These are phyloP conservation scores for Naganishia vishniacii DNA, from an alignment of 768 basidiomycete genomes.

Conservation along the genomic window DNA sequence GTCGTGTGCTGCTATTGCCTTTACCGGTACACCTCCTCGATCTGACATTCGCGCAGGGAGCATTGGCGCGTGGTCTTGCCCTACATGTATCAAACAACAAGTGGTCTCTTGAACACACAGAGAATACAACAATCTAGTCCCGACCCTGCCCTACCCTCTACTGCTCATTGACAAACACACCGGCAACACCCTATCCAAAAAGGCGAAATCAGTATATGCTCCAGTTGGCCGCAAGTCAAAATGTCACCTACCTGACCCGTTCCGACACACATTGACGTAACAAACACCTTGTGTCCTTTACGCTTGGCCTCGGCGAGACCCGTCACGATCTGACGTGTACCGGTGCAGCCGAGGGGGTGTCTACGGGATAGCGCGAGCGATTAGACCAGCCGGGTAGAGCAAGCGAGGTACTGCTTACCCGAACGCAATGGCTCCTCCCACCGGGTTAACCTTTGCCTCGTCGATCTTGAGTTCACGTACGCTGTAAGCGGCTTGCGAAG, in stretches of 20 bases:
- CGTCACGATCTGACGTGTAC: constrained; percentile 80
- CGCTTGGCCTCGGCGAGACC: constrained; percentile 71
- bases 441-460: constrained; percentile 72
- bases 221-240: neutral
- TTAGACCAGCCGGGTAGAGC: neutral
- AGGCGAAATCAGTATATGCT: neutral
- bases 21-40: no score
- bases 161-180: constrained; percentile 26
- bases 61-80: no score
- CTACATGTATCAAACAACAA: no score
- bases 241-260: constrained; percentile 62
- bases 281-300: constrained; percentile 68
- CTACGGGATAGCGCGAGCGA: neutral
- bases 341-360: constrained; percentile 46
- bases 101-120: neutral
- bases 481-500: constrained; percentile 63
- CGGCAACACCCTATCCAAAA: constrained; percentile 20
- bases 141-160: neutral
- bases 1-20: no score
- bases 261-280: constrained; percentile 87
- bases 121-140: neutral
- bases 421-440: constrained; percentile 83
- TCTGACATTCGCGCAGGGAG: no score
- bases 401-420: constrained; percentile 13
- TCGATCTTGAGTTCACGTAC: constrained; percentile 66